A percentile compares a stretch with the other conserved stretches of the same genome.
phyloP scores from a whole-genome alignment of 2,329 filamentous ascomycete genomes.

The Colletotrichum lindemuthianum region DNA sequence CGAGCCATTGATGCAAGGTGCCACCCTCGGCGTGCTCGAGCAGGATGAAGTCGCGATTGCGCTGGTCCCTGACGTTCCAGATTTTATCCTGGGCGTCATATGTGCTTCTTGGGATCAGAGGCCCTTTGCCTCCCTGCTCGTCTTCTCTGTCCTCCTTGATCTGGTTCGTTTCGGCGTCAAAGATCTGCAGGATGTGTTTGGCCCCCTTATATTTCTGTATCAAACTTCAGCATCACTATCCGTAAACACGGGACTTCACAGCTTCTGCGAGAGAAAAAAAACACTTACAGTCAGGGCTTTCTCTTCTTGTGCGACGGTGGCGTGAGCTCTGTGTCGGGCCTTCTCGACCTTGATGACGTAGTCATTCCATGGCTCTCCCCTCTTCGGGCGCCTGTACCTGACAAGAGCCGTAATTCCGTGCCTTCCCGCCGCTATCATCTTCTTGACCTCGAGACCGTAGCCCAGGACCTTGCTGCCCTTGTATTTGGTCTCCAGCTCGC shows the following conservation, averaged over 20 bases:
- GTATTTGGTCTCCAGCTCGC: background rate
- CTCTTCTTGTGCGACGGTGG: conserved; percentile 22
- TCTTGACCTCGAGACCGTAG: conserved; percentile 40
- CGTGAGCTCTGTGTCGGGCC: background rate
- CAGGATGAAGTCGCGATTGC: conserved; percentile 35
- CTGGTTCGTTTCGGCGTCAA: conserved; percentile 37
- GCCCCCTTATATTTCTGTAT: conserved; percentile 40
- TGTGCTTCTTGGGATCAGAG: background rate
- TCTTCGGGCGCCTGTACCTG: background rate
- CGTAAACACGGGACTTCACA: too few species aligned
- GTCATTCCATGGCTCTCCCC: background rate
- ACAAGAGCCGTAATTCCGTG: conserved; percentile 40
- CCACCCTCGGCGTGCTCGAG: conserved; percentile 42
- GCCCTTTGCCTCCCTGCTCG: background rate
- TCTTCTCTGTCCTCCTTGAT: conserved; percentile 19
- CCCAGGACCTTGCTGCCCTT: conserved; percentile 22
- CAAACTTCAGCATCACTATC: background rate
- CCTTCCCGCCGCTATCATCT: conserved; percentile 42
- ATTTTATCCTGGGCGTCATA: conserved; percentile 2
- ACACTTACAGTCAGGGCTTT: conserved; percentile 23
- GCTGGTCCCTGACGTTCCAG: conserved; percentile 21
- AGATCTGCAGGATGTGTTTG: conserved; percentile 42
- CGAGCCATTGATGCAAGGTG: conserved; percentile 35
- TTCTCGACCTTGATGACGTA: conserved; percentile 30
- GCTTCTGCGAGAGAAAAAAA: background rate